These are phyloP conservation scores for Batrachochytrium dendrobatidis DNA, from an alignment of 371 early-diverging fungal species.

Conservation along the genomic window DNA sequence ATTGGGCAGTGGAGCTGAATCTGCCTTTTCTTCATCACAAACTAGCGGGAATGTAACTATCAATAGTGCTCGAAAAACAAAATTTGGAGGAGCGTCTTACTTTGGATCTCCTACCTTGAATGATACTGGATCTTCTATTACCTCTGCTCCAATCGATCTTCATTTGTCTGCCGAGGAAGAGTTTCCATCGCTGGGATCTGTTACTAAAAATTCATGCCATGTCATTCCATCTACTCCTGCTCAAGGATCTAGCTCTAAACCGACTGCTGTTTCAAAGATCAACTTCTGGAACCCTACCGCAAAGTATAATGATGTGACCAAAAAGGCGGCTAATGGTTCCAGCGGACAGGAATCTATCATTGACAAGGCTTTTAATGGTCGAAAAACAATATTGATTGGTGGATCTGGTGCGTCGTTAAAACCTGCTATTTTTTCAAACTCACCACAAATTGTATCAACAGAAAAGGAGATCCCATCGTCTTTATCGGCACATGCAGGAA, in stretches of 20 bases:
- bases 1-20: neutral
- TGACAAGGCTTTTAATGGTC: neutral
- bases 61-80: no score
- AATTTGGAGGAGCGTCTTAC: neutral
- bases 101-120: neutral
- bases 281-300: conserved; percentile 33
- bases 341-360: neutral
- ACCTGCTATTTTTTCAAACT: no score
- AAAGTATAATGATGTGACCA: conserved; percentile 18
- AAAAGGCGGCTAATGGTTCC: conserved; percentile 9
- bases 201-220: no score
- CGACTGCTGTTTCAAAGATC: conserved; percentile 6
- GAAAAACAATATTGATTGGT: neutral
- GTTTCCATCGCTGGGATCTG: conserved; percentile 18
- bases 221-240: neutral
- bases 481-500: no score
- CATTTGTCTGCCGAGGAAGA: conserved; percentile 10
- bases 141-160: neutral
- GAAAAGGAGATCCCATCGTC: no score
- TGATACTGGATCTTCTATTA: neutral
- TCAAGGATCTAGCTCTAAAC: neutral
- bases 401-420: neutral
- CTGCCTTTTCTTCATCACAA: no score
- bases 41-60: no score
- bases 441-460: no score